Conservation (phyloP, 73 alveolate genomes). For the Breviolum minutum region DNA sequence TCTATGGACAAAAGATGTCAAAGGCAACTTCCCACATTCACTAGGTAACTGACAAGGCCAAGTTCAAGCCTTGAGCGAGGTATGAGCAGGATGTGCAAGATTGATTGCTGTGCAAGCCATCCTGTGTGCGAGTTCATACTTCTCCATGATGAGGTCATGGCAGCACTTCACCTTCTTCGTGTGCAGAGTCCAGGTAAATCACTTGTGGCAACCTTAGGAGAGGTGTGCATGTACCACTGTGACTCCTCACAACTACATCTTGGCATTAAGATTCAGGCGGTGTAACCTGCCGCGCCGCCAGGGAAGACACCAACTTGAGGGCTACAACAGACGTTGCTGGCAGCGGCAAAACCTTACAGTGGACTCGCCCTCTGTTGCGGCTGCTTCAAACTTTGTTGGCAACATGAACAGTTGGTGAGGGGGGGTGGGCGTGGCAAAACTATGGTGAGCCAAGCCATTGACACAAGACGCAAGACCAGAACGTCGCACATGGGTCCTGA, state of each 20-base stretch:
- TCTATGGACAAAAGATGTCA: neutral
- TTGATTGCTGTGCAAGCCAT: neutral
- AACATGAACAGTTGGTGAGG: neutral
- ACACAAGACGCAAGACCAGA: slow-evolving; percentile 53
- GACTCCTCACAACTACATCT: neutral
- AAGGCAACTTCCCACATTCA: neutral
- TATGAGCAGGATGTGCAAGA: neutral
- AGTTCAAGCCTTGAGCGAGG: slow-evolving; percentile 13
- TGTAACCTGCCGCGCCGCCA: slow-evolving; percentile 40
- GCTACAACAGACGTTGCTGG: slow-evolving; percentile 91
- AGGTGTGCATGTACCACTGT: neutral
- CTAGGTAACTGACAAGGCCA: neutral
- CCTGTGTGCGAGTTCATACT: neutral
- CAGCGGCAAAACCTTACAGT: slow-evolving; percentile 40
- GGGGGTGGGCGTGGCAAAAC: neutral
- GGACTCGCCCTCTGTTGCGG: neutral
- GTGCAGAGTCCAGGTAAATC: slow-evolving; percentile 75
- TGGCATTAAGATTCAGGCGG: slow-evolving; percentile 14
- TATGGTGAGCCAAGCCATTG: neutral
- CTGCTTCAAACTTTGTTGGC: neutral
- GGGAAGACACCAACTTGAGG: slow-evolving; percentile 32
- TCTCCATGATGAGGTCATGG: neutral
- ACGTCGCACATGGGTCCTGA: slow-evolving; percentile 22
- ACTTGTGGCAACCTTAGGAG: slow-evolving; percentile 43
- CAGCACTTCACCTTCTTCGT: slow-evolving; percentile 74